Percentiles rank a stretch among this genome's conserved stretches.
Evolutionary conservation across 768 basidiomycete species (phyloP).

Genomic region (Boletus subparvulus): DNA sequence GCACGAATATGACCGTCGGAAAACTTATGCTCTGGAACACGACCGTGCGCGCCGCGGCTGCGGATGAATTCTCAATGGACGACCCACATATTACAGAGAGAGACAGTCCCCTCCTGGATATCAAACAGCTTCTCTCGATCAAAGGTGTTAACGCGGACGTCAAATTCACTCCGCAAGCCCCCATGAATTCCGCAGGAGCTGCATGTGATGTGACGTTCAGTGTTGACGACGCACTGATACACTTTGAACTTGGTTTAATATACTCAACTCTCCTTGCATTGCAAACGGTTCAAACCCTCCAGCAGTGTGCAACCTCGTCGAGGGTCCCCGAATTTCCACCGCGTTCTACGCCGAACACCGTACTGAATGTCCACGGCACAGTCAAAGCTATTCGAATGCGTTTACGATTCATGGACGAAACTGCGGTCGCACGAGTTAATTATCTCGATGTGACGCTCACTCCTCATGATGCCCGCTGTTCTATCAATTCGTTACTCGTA

Average conservation of each 20-base stretch:
- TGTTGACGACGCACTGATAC: conserved; percentile 52
- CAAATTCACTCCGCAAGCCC: conserved; percentile 15
- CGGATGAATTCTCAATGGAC: conserved; percentile 67
- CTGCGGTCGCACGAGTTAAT: conserved; percentile 40
- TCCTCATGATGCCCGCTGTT: conserved; percentile 29
- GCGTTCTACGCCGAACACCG: conserved; percentile 14
- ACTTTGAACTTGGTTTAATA: conserved; percentile 62
- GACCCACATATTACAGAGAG: conserved; percentile 58
- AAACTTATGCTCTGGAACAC: conserved; percentile 47
- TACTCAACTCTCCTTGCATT: conserved; percentile 69
- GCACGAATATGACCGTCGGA: conserved; percentile 43
- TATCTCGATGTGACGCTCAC: conserved; percentile 21
- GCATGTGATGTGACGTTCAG: conserved; percentile 44
- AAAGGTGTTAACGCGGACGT: conserved; percentile 32
- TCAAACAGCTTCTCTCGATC: conserved; percentile 46
- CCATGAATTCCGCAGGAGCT: conserved; percentile 9
- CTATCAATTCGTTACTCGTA: conserved; percentile 43
- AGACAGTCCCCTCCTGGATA: conserved; percentile 44
- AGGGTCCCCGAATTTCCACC: conserved; percentile 17
- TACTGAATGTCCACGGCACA: conserved; percentile 31
- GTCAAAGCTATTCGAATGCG: conserved; percentile 48
- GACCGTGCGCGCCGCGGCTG: conserved; percentile 58
- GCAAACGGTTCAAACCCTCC: conserved; percentile 48
- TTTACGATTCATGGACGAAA: conserved; percentile 49
- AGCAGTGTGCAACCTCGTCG: conserved; percentile 19